A percentile compares a stretch with the other conserved stretches of the same genome.
phyloP scores from a whole-genome alignment of 2,329 filamentous ascomycete genomes.

The Ceratocystis harringtonii region DNA sequence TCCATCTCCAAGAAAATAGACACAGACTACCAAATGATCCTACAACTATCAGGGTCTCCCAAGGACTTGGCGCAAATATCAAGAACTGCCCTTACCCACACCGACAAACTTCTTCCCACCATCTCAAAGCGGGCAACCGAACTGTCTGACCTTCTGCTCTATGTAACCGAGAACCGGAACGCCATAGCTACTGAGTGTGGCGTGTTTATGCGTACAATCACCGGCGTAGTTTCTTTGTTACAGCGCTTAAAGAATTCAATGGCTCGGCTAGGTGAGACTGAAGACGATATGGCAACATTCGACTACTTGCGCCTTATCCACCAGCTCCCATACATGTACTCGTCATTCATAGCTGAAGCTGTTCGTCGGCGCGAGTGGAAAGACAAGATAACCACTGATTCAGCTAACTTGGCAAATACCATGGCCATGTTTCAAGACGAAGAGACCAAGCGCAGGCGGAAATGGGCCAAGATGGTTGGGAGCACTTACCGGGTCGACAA shows the following conservation, averaged over 20 bases:
- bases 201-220: conserved; percentile 67
- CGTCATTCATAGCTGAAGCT: conserved; percentile 73
- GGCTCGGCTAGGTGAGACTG: conserved; percentile 52
- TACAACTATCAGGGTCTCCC: conserved; percentile 50
- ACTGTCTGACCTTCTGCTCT: conserved; percentile 45
- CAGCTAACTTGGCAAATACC: conserved; percentile 76
- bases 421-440: conserved; percentile 87
- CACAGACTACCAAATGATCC: conserved; percentile 66
- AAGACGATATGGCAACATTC: conserved; percentile 66
- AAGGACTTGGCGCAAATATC: conserved; percentile 45
- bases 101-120: conserved; percentile 44
- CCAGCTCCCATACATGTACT: conserved; percentile 76
- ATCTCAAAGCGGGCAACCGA: conserved; percentile 41
- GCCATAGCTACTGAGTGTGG: conserved; percentile 49
- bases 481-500: conserved; percentile 53
- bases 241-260: conserved; percentile 45
- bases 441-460: conserved; percentile 72
- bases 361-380: conserved; percentile 79
- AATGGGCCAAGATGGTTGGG: conserved; percentile 78
- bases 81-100: conserved; percentile 48
- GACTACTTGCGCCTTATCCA: conserved; percentile 67
- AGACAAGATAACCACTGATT: conserved; percentile 79
- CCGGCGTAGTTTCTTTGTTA: conserved; percentile 38
- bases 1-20: conserved; percentile 74
- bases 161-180: conserved; percentile 52